Conservation (phyloP, 352 stramenopile genomes). For the Globisporangium viniferum region DNA sequence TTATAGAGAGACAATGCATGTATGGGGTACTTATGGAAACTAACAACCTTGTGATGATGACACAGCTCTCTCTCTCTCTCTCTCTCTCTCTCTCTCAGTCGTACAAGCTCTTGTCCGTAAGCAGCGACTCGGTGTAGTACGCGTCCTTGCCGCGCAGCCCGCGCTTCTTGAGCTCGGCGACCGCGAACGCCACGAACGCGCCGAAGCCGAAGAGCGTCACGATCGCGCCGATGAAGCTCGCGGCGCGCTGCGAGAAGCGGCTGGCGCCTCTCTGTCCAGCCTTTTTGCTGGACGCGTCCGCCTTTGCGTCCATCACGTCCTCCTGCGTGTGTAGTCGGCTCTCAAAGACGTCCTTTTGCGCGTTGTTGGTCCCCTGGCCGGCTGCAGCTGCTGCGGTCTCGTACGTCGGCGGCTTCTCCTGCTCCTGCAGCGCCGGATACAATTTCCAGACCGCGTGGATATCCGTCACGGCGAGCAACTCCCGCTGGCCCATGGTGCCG, state of each 20-base stretch:
- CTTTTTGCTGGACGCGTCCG: neutral
- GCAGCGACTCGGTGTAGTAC: constrained; percentile 67
- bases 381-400: constrained; percentile 22
- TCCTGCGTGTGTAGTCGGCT: constrained; percentile 58
- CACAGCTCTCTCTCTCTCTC: neutral
- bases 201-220: constrained; percentile 56
- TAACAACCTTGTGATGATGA: neutral
- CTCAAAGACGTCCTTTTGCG: constrained; percentile 35
- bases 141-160: constrained; percentile 27
- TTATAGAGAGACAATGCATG: neutral
- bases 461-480: constrained; percentile 63
- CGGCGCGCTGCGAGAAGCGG: constrained; percentile 39
- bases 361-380: neutral
- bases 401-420: constrained; percentile 33
- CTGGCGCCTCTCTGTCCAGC: constrained; percentile 14
- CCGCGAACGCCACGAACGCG: constrained; percentile 38
- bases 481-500: constrained; percentile 68
- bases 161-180: constrained; percentile 34
- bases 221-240: constrained; percentile 66
- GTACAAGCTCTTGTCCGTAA: constrained; percentile 50
- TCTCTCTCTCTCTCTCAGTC: constrained; percentile 17
- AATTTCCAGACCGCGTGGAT: constrained; percentile 74
- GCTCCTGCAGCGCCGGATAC: constrained; percentile 58
- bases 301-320: constrained; percentile 24
- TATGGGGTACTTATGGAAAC: neutral